Evolutionary conservation across 2,329 filamentous ascomycete species (phyloP), one percentile per base, ranked within the genome.

Genomic region (Grosmannia clavigera): DNA sequence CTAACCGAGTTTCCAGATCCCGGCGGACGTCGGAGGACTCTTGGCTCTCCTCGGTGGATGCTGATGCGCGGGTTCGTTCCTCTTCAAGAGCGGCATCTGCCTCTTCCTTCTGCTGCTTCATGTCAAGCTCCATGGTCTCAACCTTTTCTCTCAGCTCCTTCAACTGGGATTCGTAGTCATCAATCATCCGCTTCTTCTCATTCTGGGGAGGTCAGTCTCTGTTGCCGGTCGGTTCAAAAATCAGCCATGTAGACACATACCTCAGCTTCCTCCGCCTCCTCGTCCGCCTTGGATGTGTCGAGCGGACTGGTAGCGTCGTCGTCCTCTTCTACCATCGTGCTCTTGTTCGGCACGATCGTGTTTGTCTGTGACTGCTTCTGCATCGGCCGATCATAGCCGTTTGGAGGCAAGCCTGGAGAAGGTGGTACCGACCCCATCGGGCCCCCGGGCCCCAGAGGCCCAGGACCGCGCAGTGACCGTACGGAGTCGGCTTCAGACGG

Each of bases 341-440:
- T 95, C 75, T 97, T 99, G 70, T 96, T 97, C 0, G 94, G 94
- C 48, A 97, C 88, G 67, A 97, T 95, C 0, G 91, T 97, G 70
- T 95, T 97, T 70, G 88, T 92, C 70, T 96, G 92, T 65, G 95
- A 91, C 46, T 91, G 91, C 70, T 95, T 96, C 19, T 89, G 87
- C 65, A 89, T 82, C 5, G 92, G 92, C 54, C 89, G 81, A 51
- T 87, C 86, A 64, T 84, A 87, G 58, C 87, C 84, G 67, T 84
- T 83, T 55, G 79, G 79, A 7, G 76, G 77, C 56, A 82, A 64
- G 58, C 79, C 78, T 9, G 83, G 83, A 12, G 83, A 86, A 12
- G 80, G 78, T 62, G 82, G 85, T 55, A 83, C 78, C 7, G 63
- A 63, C 1, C 66, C 66, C 31, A 27, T 29, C 29, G 65, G 67